Percentiles rank a stretch among this genome's conserved stretches.
These are phyloP conservation scores for Lasiosphaeria ovina DNA, from an alignment of 495 filamentous ascomycete species.

Conservation along the genomic window DNA sequence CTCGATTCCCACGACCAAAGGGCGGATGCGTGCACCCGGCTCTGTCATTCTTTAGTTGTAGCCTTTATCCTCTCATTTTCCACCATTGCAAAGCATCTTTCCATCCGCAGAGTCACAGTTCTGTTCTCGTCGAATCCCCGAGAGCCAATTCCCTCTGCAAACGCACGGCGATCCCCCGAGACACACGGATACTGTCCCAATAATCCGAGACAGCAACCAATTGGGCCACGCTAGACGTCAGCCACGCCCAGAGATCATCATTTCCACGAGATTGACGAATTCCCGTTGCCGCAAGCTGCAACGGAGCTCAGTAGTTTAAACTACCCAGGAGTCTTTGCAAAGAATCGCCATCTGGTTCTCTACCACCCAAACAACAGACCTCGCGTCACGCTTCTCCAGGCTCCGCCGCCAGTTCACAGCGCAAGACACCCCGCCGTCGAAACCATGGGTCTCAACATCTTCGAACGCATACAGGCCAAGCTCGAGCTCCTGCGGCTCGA, in stretches of 20 bases:
- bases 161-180: not conserved
- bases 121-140: not conserved
- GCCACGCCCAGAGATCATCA: not conserved
- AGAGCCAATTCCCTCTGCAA: not conserved
- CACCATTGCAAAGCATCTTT: not conserved
- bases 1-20: not conserved
- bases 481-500: conserved; percentile 90
- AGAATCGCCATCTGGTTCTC: not conserved
- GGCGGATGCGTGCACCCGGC: not conserved
- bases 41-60: not conserved
- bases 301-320: not conserved
- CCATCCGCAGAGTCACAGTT: not conserved
- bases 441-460: conserved; percentile 41
- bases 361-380: not conserved
- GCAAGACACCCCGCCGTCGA: not conserved
- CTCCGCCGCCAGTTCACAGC: not conserved
- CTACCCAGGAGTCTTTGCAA: not conserved
- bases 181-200: not conserved
- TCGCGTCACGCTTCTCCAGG: not conserved
- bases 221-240: not conserved
- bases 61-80: not conserved
- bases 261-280: conserved; percentile 1
- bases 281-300: not conserved
- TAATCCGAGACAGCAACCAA: not conserved
- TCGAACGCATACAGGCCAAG: conserved; percentile 57